Conservation (phyloP, 495 filamentous ascomycete genomes). For the Daldinia bambusicola region DNA sequence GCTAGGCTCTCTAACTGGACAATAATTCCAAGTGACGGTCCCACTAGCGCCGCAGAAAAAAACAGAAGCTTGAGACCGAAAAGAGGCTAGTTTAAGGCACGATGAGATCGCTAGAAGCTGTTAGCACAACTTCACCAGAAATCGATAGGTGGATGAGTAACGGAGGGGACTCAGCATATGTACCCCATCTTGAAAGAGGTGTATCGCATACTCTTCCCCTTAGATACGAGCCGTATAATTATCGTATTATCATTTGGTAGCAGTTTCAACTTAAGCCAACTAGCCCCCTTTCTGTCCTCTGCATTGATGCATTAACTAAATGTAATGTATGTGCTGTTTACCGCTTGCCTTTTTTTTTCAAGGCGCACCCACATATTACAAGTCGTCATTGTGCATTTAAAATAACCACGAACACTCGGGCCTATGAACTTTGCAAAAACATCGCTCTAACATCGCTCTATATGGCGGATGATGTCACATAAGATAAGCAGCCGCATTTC, state of each 20-base stretch:
- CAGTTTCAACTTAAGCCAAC: constrained; percentile 14
- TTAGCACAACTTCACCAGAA: constrained; percentile 19
- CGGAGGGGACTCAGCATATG: constrained; percentile 17
- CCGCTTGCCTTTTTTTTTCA: not conserved
- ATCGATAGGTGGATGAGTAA: constrained; percentile 9
- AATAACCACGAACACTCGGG: constrained; percentile 2
- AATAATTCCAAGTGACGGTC: not conserved
- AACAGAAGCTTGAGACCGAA: constrained; percentile 16
- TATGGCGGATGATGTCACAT: constrained; percentile 36
- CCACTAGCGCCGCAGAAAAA: constrained; percentile 21
- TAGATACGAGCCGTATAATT: constrained; percentile 4
- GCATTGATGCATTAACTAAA: no score
- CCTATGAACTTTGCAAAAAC: not conserved
- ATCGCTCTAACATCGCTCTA: not conserved
- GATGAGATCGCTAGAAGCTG: constrained; percentile 43
- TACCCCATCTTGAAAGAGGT: constrained; percentile 22
- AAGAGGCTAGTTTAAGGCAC: constrained; percentile 33
- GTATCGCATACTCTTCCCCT: constrained; percentile 18
- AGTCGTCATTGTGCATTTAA: constrained; percentile 33
- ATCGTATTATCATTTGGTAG: constrained; percentile 1
- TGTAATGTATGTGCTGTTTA: not conserved
- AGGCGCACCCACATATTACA: not conserved
- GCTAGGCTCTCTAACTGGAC: constrained; percentile 19
- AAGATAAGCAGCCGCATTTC: no score
- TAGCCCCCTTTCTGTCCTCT: constrained; percentile 12